Percentiles rank a stretch among this genome's conserved stretches.
Conservation (phyloP, 805 yeast species). For the Saccharomycopsis babjevae region DNA sequence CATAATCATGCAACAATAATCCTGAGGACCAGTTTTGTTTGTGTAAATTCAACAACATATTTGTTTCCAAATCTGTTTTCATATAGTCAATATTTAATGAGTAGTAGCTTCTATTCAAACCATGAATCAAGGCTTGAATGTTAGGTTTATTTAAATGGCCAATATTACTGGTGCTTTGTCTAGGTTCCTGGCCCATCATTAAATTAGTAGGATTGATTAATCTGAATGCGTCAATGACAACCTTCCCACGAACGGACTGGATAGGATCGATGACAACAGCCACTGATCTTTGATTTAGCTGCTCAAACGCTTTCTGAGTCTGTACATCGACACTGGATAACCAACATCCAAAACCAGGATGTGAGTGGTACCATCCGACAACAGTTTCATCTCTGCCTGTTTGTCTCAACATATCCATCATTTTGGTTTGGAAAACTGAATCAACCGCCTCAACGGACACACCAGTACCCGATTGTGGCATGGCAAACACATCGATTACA, state of each 20-base stretch:
- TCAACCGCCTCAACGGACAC: constrained; percentile 99
- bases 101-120: constrained; percentile 92
- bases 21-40: constrained; percentile 96
- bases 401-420: constrained; percentile 99
- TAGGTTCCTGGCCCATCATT: constrained; percentile 95
- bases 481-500: constrained; percentile 96
- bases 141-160: constrained; percentile 94
- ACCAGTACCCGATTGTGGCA: constrained; percentile 99
- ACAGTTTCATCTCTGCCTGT: constrained; percentile 99
- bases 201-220: constrained; percentile 77
- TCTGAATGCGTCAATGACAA: constrained; percentile 96
- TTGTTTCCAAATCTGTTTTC: constrained; percentile 85
- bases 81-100: constrained; percentile 90
- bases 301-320: constrained; percentile 97
- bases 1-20: constrained; percentile 64
- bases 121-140: constrained; percentile 94
- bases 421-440: constrained; percentile 95
- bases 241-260: constrained; percentile 97
- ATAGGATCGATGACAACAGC: constrained; percentile 98
- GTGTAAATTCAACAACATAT: constrained; percentile 87
- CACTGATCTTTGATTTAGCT: constrained; percentile 88
- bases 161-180: constrained; percentile 92
- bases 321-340: constrained; percentile 93
- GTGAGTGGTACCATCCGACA: constrained; percentile 99
- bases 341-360: constrained; percentile 99